These are phyloP conservation scores for Backusella sp. DNA, from an alignment of 192 early-diverging fungal genomes.

Conservation along the genomic window DNA sequence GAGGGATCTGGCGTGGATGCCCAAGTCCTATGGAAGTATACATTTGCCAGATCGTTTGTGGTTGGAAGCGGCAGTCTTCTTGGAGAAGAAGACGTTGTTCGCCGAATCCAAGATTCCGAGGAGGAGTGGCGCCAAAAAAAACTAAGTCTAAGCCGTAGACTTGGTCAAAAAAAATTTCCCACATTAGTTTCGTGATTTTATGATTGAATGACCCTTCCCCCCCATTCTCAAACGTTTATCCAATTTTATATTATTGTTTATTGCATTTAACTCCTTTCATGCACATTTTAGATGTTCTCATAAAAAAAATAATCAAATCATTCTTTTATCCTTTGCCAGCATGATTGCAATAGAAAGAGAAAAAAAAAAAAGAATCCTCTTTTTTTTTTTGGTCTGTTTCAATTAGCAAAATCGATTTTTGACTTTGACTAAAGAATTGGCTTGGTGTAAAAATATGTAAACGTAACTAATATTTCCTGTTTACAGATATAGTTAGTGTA, in stretches of 20 bases:
- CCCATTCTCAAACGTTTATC: neutral
- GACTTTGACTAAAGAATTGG: neutral
- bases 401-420: neutral
- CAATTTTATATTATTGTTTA: neutral
- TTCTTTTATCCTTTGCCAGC: neutral
- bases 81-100: constrained; percentile 34
- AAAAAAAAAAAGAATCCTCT: neutral
- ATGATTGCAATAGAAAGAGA: neutral
- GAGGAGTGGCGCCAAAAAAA: constrained; percentile 30
- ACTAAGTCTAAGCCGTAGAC: constrained; percentile 3
- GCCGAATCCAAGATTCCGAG: constrained; percentile 28
- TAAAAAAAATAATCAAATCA: constrained; percentile 8
- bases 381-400: neutral
- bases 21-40: constrained; percentile 35
- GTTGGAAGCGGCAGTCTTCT: constrained; percentile 23
- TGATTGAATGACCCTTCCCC: neutral
- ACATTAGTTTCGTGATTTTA: constrained; percentile 9
- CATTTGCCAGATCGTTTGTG: constrained; percentile 33
- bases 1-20: constrained; percentile 31
- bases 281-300: constrained; percentile 1
- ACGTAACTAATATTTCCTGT: neutral
- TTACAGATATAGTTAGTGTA: neutral
- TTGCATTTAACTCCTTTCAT: constrained; percentile 9
- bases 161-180: constrained; percentile 6
- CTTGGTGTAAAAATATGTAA: neutral